Evolutionary conservation across 441 rosid genomes (phyloP).

Genomic region (Lepidium campestre): DNA sequence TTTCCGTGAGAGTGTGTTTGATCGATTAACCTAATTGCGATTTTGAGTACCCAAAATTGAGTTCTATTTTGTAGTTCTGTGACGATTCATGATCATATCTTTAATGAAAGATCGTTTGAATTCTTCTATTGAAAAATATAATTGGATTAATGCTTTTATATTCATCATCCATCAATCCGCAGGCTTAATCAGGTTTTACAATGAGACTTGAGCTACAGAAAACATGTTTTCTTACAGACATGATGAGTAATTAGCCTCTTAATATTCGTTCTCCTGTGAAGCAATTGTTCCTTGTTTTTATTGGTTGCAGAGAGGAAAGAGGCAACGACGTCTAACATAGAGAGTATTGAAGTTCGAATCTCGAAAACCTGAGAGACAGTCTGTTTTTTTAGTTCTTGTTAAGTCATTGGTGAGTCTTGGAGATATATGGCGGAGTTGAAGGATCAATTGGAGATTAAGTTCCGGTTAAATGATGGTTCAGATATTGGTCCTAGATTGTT

Average conservation of each 20-base stretch:
- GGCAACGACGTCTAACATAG: neutral
- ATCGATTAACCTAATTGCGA: conserved; percentile 14
- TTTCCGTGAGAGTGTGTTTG: neutral
- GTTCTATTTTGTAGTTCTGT: neutral
- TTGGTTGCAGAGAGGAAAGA: neutral
- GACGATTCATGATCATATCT: neutral
- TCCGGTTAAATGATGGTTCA: conserved; percentile 76
- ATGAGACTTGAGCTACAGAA: neutral
- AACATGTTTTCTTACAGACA: neutral
- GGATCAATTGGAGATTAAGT: conserved; percentile 86
- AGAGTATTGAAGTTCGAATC: neutral
- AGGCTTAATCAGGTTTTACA: neutral
- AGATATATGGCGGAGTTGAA: conserved; percentile 60
- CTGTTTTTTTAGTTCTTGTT: conserved; percentile 4
- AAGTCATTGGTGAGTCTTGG: conserved; percentile 2
- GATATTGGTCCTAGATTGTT: conserved; percentile 87
- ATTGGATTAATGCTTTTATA: neutral
- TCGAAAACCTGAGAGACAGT: conserved; percentile 13
- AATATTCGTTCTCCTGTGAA: neutral
- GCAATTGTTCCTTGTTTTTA: neutral
- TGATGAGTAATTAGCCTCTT: neutral
- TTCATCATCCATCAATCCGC: neutral
- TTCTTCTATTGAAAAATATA: neutral
- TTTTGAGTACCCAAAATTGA: conserved; percentile 5
- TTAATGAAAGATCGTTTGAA: neutral